phyloP scores from a whole-genome alignment of 345 rosid species.

The Eutrema japonicum region DNA sequence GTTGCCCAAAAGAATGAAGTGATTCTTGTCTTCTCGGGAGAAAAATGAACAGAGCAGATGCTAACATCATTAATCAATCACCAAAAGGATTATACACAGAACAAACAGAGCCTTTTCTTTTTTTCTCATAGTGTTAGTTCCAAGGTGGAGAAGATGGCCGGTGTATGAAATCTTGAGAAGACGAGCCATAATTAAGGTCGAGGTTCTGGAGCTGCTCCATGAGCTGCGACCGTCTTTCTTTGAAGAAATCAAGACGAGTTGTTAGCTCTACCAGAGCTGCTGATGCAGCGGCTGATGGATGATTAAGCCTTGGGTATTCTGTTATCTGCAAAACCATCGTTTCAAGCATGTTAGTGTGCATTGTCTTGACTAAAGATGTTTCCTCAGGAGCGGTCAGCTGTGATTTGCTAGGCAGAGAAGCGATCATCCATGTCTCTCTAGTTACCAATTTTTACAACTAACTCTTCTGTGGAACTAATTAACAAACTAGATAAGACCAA shows the following conservation, averaged over 20 bases:
- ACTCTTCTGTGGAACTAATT: not conserved
- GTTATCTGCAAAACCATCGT: constrained; percentile 53
- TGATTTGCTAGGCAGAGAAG: constrained; percentile 15
- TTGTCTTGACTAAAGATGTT: constrained; percentile 6
- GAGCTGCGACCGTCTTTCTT: constrained; percentile 95
- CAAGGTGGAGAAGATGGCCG: constrained; percentile 93
- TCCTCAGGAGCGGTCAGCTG: not conserved
- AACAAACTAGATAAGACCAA: constrained; percentile 6
- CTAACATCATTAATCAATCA: constrained; percentile 32
- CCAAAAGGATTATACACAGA: constrained; percentile 34
- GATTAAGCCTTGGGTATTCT: constrained; percentile 71
- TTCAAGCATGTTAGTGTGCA: constrained; percentile 13
- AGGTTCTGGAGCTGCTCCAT: constrained; percentile 99
- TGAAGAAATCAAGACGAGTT: constrained; percentile 96
- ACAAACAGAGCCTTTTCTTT: constrained; percentile 12
- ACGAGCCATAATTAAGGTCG: constrained; percentile 82
- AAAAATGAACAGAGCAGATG: constrained; percentile 24
- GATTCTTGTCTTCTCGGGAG: constrained; percentile 27
- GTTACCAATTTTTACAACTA: constrained; percentile 4
- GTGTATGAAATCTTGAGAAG: constrained; percentile 84
- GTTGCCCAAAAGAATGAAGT: constrained; percentile 36
- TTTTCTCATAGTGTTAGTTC: constrained; percentile 52
- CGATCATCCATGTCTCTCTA: constrained; percentile 3
- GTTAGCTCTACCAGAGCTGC: constrained; percentile 93
- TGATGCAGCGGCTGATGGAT: constrained; percentile 70